Conservation (phyloP, 2,329 filamentous ascomycete species). For the Chaetomiaceae sp. region DNA sequence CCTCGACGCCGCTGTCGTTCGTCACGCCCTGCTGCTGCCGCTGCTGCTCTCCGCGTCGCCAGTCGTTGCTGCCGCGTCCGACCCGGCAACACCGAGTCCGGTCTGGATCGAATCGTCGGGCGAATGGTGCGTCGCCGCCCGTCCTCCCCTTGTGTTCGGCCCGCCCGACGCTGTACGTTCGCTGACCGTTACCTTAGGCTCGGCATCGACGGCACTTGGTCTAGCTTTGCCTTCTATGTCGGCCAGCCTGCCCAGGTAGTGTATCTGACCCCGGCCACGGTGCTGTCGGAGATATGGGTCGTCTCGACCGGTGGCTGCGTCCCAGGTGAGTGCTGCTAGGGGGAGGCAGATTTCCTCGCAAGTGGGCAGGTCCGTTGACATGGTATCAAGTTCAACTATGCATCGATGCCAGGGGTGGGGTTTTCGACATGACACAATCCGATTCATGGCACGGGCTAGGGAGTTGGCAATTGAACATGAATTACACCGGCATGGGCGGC, state of each 20-base stretch:
- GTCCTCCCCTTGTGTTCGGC: background rate
- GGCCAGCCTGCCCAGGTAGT: slow-evolving; percentile 39
- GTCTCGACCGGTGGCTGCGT: slow-evolving; percentile 53
- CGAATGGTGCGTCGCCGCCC: slow-evolving; percentile 22
- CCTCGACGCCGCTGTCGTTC: slow-evolving; percentile 23
- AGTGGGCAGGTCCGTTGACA: background rate
- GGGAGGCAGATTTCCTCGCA: background rate
- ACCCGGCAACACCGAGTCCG: slow-evolving; percentile 7
- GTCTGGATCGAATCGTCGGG: slow-evolving; percentile 26
- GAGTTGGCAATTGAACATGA: slow-evolving; percentile 53
- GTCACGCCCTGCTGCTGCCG: slow-evolving; percentile 23
- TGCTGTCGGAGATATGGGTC: slow-evolving; percentile 65
- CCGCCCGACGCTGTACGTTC: slow-evolving; percentile 2
- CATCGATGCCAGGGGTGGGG: slow-evolving; percentile 48
- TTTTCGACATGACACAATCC: slow-evolving; percentile 50
- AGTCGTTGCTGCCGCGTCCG: slow-evolving; percentile 4
- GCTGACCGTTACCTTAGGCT: slow-evolving; percentile 38
- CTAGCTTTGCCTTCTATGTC: slow-evolving; percentile 56
- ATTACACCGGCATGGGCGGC: slow-evolving; percentile 50
- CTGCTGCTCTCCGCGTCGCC: slow-evolving; percentile 21
- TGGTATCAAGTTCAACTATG: slow-evolving; percentile 44
- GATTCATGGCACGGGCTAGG: slow-evolving; percentile 54
- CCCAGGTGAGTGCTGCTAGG: slow-evolving; percentile 26
- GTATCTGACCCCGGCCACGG: slow-evolving; percentile 58
- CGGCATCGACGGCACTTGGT: slow-evolving; percentile 66